Conservation (phyloP, 768 basidiomycete species). For the Mrakia gelida region DNA sequence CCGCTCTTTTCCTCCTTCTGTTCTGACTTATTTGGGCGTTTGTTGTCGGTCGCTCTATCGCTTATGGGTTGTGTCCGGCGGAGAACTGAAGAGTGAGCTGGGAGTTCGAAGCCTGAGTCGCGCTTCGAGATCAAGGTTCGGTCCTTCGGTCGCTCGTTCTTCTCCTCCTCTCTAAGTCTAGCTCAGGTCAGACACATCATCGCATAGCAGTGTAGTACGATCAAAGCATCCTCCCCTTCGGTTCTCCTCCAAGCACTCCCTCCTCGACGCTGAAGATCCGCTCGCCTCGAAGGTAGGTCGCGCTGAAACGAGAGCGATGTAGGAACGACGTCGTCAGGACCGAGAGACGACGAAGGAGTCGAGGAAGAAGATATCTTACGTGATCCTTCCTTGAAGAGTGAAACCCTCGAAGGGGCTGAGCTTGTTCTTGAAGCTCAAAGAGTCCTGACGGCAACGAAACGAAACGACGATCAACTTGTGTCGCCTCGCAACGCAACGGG, state of each 20-base stretch:
- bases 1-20: no score
- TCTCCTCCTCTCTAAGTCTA: no score
- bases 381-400: slow-evolving; percentile 54
- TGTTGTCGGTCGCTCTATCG: no score
- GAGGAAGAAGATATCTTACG: not conserved
- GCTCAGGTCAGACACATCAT: no score
- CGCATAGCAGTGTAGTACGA: no score
- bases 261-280: not conserved
- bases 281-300: slow-evolving; percentile 9
- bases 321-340: not conserved
- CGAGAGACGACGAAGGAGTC: not conserved
- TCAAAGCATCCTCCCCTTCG: not conserved
- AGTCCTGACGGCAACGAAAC: slow-evolving; percentile 54
- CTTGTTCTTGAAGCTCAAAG: slow-evolving; percentile 89
- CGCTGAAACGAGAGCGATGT: not conserved
- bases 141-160: no score
- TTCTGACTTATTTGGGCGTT: no score
- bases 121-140: no score
- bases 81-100: no score
- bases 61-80: no score
- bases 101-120: no score
- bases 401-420: slow-evolving; percentile 82
- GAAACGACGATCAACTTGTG: not conserved
- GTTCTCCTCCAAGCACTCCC: not conserved
- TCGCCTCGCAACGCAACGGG: not conserved